These are phyloP conservation scores for Amanita rimosa DNA, from an alignment of 768 basidiomycete species.

Conservation along the genomic window DNA sequence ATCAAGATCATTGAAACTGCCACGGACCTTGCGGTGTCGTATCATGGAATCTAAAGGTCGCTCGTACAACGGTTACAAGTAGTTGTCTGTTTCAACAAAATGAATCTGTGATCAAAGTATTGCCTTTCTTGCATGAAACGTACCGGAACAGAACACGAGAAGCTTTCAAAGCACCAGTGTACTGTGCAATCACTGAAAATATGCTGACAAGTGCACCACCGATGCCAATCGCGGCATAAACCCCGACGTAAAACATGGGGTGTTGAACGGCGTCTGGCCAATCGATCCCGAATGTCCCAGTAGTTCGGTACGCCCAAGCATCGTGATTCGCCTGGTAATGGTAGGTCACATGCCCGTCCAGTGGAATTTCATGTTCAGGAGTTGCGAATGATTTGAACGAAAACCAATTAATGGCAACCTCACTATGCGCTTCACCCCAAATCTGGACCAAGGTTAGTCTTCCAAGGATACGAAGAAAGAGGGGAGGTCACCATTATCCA, in stretches of 20 bases:
- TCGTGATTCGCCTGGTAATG: constrained; percentile 18
- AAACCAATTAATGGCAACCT: constrained; percentile 15
- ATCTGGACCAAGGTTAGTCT: constrained; percentile 14
- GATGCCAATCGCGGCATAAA: constrained; percentile 55
- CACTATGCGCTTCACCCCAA: constrained; percentile 58
- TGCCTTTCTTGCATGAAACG: constrained; percentile 1
- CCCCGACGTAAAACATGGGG: constrained; percentile 61
- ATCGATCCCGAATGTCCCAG: constrained; percentile 17
- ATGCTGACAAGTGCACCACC: constrained; percentile 35
- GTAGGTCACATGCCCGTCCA: constrained; percentile 21
- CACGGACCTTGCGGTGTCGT: constrained; percentile 62
- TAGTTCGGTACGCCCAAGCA: constrained; percentile 11
- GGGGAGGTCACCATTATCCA: constrained; percentile 55
- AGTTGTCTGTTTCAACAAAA: constrained; percentile 33
- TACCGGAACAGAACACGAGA: constrained; percentile 32
- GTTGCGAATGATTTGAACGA: constrained; percentile 24
- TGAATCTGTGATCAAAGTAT: constrained; percentile 16
- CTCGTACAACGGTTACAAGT: constrained; percentile 59
- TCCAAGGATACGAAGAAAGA: neutral
- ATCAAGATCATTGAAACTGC: neutral
- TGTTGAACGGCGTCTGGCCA: constrained; percentile 44
- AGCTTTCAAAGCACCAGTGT: constrained; percentile 45
- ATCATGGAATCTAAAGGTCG: constrained; percentile 81
- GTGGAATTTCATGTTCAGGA: constrained; percentile 24
- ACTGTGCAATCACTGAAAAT: constrained; percentile 39